These are phyloP conservation scores for Ceratobasidium theobromae DNA, from an alignment of 1,284 basidiomycete genomes.

Conservation along the genomic window DNA sequence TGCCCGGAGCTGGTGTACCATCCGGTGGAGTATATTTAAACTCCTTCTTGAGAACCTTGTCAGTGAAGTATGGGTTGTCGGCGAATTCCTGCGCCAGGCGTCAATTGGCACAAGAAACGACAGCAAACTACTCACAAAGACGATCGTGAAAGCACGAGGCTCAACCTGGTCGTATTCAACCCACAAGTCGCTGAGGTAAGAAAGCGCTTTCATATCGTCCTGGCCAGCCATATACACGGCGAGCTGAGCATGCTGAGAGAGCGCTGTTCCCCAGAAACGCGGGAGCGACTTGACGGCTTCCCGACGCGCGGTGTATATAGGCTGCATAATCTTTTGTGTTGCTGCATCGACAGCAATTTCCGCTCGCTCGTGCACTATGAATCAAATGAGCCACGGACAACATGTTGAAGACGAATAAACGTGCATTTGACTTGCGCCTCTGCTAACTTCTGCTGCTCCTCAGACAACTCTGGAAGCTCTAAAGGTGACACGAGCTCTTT, in stretches of 20 bases:
- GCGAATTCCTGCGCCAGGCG: constrained; percentile 62
- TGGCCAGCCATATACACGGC: constrained; percentile 14
- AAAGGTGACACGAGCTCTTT: constrained; percentile 2
- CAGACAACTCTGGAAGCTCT: constrained; percentile 6
- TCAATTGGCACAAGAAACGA: background rate
- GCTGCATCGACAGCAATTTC: constrained; percentile 29
- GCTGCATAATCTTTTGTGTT: constrained; percentile 18
- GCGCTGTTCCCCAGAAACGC: constrained; percentile 29
- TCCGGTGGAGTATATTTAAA: constrained; percentile 66
- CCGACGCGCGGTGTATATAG: constrained; percentile 18
- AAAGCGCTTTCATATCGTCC: constrained; percentile 69
- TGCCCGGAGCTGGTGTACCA: constrained; percentile 48
- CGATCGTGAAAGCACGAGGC: constrained; percentile 70
- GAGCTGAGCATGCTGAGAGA: constrained; percentile 18
- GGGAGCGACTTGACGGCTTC: constrained; percentile 25
- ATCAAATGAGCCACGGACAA: background rate
- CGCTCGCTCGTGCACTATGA: constrained; percentile 13
- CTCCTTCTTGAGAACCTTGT: constrained; percentile 73
- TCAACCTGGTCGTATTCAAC: constrained; percentile 64
- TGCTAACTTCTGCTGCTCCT: constrained; percentile 18
- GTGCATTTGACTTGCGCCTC: constrained; percentile 16
- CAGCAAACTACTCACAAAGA: constrained; percentile 63
- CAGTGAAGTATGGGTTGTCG: constrained; percentile 76
- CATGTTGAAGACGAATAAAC: background rate
- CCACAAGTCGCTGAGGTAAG: constrained; percentile 77